Percentiles rank a stretch among this genome's conserved stretches.
These are phyloP conservation scores for Starmerella bombi DNA, from an alignment of 805 yeast species.

Conservation along the genomic window DNA sequence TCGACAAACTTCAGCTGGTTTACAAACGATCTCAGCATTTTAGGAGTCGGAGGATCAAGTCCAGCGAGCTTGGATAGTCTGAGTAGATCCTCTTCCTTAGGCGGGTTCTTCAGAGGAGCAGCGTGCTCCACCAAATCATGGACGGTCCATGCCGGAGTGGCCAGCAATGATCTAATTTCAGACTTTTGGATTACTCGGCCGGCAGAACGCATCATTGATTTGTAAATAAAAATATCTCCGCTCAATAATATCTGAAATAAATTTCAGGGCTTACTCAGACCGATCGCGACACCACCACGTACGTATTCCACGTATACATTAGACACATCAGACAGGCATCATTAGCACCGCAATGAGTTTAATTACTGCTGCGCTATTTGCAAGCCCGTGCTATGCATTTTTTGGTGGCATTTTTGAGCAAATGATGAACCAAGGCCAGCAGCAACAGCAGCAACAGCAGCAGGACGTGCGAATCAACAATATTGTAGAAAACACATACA, in stretches of 20 bases:
- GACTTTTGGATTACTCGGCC: slow-evolving; percentile 4
- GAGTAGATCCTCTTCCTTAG: slow-evolving; percentile 13
- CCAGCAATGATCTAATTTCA: slow-evolving; percentile 14
- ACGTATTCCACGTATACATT: too few relatives aligned
- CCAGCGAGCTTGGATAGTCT: slow-evolving; percentile 17
- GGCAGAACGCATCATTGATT: slow-evolving; percentile 4
- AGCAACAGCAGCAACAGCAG: slow-evolving; percentile 28
- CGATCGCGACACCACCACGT: background rate
- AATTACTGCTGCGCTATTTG: background rate
- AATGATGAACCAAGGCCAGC: slow-evolving; percentile 25
- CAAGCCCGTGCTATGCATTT: slow-evolving; percentile 24
- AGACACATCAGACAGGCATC: too few relatives aligned
- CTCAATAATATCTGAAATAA: background rate
- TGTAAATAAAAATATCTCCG: background rate
- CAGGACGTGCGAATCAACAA: slow-evolving; percentile 7
- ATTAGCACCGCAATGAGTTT: too few relatives aligned
- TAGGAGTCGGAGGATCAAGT: slow-evolving; percentile 20
- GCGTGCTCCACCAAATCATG: slow-evolving; percentile 21
- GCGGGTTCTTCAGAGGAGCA: slow-evolving; percentile 15
- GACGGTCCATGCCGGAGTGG: slow-evolving; percentile 24
- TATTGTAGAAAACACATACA: slow-evolving; percentile 17
- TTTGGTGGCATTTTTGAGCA: slow-evolving; percentile 34
- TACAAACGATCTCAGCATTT: slow-evolving; percentile 23
- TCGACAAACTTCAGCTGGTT: slow-evolving; percentile 31
- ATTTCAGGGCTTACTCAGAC: background rate